Conservation (phyloP, 2,329 filamentous ascomycete genomes). For the Pseudomassariella vexata region DNA sequence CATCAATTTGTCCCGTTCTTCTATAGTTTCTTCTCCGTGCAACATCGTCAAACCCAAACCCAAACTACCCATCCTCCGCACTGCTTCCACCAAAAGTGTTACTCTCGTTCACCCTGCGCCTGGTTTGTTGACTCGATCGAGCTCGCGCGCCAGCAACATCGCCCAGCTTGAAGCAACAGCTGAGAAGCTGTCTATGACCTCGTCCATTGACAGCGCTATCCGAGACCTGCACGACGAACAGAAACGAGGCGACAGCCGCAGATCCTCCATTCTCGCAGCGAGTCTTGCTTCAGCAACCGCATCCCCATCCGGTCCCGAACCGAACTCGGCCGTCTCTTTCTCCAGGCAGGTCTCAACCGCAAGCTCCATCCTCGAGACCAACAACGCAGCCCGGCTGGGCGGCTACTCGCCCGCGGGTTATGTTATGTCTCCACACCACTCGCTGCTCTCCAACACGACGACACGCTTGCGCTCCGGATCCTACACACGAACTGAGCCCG, state of each 20-base stretch:
- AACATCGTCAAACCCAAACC: conserved; percentile 28
- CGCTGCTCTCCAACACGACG: conserved; percentile 43
- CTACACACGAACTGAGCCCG: conserved; percentile 35
- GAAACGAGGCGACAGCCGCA: conserved; percentile 63
- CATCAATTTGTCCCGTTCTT: too few relatives aligned
- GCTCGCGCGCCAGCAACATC: conserved; percentile 61
- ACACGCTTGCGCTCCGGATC: conserved; percentile 52
- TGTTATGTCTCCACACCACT: conserved; percentile 61
- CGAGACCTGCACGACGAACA: conserved; percentile 65
- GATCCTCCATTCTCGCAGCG: conserved; percentile 55
- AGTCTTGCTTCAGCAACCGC: conserved; percentile 30
- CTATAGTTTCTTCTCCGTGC: too few relatives aligned
- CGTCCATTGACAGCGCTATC: conserved; percentile 74
- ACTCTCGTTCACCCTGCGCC: conserved; percentile 54
- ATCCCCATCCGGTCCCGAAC: conserved; percentile 21
- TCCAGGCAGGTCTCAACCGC: conserved; percentile 42
- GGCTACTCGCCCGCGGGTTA: conserved; percentile 66
- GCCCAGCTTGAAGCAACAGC: conserved; percentile 70
- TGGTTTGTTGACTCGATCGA: conserved; percentile 56
- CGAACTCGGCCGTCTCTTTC: conserved; percentile 21
- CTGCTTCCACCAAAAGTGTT: conserved; percentile 37
- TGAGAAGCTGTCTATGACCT: conserved; percentile 67
- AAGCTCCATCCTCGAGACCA: conserved; percentile 63
- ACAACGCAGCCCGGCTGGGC: conserved; percentile 59
- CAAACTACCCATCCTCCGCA: conserved; percentile 44